phyloP scores from a whole-genome alignment of 306 rosid genomes.

The Ammopiptanthus mongolicus region DNA sequence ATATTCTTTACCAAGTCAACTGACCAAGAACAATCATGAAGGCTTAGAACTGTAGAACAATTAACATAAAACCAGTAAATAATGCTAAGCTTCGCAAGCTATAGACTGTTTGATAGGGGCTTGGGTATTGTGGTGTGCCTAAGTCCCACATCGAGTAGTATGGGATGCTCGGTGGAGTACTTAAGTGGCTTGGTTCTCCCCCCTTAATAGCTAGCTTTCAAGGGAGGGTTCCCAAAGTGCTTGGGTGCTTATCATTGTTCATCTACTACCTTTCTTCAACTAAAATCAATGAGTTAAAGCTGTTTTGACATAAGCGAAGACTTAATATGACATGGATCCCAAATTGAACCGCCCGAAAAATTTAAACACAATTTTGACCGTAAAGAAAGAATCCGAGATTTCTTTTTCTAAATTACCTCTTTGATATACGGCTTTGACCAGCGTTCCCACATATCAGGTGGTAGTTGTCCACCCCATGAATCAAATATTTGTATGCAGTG shows the following conservation, averaged over 20 bases:
- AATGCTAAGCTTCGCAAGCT: neutral
- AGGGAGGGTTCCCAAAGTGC: no score
- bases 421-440: constrained; percentile 96
- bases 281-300: constrained; percentile 8
- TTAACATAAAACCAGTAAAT: constrained; percentile 8
- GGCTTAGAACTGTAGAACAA: constrained; percentile 4
- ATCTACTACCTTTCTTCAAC: neutral
- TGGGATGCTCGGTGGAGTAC: no score
- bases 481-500: constrained; percentile 97
- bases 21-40: neutral
- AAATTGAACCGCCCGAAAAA: neutral
- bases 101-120: no score
- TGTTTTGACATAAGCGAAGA: neutral
- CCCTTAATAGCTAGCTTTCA: no score
- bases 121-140: no score
- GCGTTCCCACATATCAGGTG: constrained; percentile 89
- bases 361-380: neutral
- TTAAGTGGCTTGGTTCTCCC: no score
- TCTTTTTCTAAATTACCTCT: constrained; percentile 50
- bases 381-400: neutral
- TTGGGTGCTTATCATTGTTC: no score
- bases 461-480: constrained; percentile 99
- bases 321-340: constrained; percentile 10
- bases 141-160: no score
- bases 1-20: neutral